Conservation (phyloP, 768 basidiomycete genomes). For the Chiua virens region DNA sequence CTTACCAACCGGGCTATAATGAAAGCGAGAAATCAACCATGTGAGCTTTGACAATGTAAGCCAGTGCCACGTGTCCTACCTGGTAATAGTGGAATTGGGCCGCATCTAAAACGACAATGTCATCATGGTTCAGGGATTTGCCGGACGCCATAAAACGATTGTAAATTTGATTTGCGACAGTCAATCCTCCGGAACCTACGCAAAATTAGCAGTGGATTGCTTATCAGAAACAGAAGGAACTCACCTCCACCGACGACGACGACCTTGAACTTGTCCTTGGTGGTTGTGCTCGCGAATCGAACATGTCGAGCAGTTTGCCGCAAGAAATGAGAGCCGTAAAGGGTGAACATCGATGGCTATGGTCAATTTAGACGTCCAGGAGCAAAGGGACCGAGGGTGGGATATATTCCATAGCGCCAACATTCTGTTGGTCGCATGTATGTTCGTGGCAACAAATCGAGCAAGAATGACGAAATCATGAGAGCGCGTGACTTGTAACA, state of each 20-base stretch:
- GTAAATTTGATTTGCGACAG: conserved; percentile 86
- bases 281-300: conserved; percentile 25
- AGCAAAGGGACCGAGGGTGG: not conserved
- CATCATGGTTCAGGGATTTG: conserved; percentile 64
- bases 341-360: conserved; percentile 5
- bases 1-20: conserved; percentile 84
- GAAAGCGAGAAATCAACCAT: not conserved
- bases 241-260: conserved; percentile 86
- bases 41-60: conserved; percentile 4
- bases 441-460: too few species aligned
- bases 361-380: not conserved
- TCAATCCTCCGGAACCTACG: conserved; percentile 77
- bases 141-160: conserved; percentile 72
- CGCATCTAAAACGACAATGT: conserved; percentile 85
- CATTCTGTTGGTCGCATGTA: too few species aligned
- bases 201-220: not conserved
- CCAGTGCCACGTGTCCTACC: conserved; percentile 36
- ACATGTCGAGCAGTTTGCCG: conserved; percentile 6
- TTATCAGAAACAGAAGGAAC: conserved; percentile 12
- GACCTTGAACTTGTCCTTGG: conserved; percentile 69
- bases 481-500: too few species aligned
- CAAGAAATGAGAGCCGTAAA: conserved; percentile 6
- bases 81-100: conserved; percentile 86
- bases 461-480: too few species aligned
- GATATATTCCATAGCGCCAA: too few species aligned